Evolutionary conservation across 768 basidiomycete genomes (phyloP).

Genomic region (Lactarius sanguifluus): DNA sequence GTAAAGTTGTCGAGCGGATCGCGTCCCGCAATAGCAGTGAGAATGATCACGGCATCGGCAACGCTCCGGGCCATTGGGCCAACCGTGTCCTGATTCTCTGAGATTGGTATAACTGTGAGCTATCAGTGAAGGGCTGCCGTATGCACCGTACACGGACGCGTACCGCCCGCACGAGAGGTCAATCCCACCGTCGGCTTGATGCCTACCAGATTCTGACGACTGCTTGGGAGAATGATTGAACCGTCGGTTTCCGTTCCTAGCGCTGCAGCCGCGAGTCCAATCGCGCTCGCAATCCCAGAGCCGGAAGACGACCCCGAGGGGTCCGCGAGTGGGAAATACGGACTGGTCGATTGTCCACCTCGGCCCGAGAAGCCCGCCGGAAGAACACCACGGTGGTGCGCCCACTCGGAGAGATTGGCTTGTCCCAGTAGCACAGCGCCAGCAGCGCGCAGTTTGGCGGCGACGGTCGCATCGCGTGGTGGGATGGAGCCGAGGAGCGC

Average conservation of each 20-base stretch:
- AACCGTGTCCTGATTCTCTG: constrained; percentile 56
- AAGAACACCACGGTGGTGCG: constrained; percentile 40
- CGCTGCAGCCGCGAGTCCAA: constrained; percentile 46
- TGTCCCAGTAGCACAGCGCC: constrained; percentile 45
- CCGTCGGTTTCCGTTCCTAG: constrained; percentile 53
- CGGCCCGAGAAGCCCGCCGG: constrained; percentile 47
- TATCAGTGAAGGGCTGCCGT: not conserved
- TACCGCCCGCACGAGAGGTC: constrained; percentile 59
- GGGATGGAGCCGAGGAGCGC: constrained; percentile 39
- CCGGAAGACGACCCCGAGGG: constrained; percentile 47
- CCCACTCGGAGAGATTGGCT: constrained; percentile 46
- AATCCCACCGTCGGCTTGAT: constrained; percentile 62
- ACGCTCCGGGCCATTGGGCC: constrained; percentile 57
- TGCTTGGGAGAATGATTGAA: constrained; percentile 47
- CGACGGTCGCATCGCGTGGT: constrained; percentile 39
- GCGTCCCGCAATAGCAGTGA: constrained; percentile 47
- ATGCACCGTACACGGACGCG: constrained; percentile 8
- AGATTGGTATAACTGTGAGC: constrained; percentile 48
- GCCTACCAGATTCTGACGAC: constrained; percentile 55
- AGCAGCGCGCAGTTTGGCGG: constrained; percentile 36
- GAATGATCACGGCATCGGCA: constrained; percentile 53
- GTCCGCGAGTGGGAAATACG: constrained; percentile 46
- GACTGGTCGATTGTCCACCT: constrained; percentile 45
- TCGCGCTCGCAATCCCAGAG: constrained; percentile 40
- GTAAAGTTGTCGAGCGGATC: constrained; percentile 47